A percentile compares a stretch with the other conserved stretches of the same genome.
Conservation (phyloP, 129 eudicot species). For the Heracleum sosnowskyi region DNA sequence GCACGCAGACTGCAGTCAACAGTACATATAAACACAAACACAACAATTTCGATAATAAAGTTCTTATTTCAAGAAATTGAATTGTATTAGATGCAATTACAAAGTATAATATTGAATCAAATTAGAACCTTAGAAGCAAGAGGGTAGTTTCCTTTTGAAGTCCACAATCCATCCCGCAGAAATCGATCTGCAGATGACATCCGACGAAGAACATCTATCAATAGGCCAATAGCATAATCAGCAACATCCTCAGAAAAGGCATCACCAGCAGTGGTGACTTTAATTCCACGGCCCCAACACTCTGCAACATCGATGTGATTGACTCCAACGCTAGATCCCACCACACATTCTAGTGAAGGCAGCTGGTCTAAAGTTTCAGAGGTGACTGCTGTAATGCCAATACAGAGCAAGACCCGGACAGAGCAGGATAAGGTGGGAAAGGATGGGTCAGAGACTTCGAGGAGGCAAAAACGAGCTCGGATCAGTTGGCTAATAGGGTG, state of each 20-base stretch:
- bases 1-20: too few species aligned
- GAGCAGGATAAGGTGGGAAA: conserved; percentile 25
- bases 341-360: conserved; percentile 31
- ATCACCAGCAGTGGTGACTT: conserved; percentile 49
- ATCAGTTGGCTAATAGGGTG: conserved; percentile 15
- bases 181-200: conserved; percentile 40
- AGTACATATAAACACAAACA: too few species aligned
- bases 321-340: conserved; percentile 41
- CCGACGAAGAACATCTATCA: conserved; percentile 48
- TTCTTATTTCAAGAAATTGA: neutral
- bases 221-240: conserved; percentile 50
- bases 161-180: conserved; percentile 53
- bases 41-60: neutral
- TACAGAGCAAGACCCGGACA: conserved; percentile 35
- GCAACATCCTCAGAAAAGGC: conserved; percentile 65
- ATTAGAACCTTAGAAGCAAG: conserved; percentile 42
- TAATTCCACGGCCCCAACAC: conserved; percentile 57
- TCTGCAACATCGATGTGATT: conserved; percentile 54
- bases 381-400: conserved; percentile 32
- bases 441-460: conserved; percentile 34
- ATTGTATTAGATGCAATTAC: neutral
- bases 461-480: conserved; percentile 16
- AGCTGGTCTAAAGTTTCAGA: conserved; percentile 25
- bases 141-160: conserved; percentile 27
- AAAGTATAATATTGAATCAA: neutral